phyloP scores from a whole-genome alignment of 768 basidiomycete genomes.

The Serpula lacrymans region DNA sequence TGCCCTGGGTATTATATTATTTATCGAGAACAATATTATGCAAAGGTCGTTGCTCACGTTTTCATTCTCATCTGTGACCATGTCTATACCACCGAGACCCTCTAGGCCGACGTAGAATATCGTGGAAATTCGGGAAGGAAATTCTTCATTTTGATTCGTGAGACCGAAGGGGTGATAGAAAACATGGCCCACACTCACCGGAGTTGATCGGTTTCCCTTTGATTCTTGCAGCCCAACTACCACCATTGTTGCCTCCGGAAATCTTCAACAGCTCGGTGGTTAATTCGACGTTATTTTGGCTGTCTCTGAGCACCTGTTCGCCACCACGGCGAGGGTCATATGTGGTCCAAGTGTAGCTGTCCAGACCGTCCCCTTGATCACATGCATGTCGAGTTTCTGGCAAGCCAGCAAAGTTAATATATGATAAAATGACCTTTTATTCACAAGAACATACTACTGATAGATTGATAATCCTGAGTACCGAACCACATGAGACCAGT shows the following conservation, averaged over 20 bases:
- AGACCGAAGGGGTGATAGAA: constrained; percentile 19
- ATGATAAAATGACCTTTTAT: constrained; percentile 3
- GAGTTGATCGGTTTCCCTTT: constrained; percentile 74
- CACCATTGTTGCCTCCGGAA: constrained; percentile 77
- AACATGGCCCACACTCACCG: constrained; percentile 37
- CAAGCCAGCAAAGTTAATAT: constrained; percentile 7
- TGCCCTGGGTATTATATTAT: constrained; percentile 48
- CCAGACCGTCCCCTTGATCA: constrained; percentile 81
- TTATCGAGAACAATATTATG: constrained; percentile 1
- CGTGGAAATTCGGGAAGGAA: constrained; percentile 64
- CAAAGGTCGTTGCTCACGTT: constrained; percentile 47
- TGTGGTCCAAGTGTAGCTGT: constrained; percentile 81
- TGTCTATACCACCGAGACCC: constrained; percentile 76
- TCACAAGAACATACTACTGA: constrained; percentile 45
- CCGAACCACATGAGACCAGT: constrained; percentile 96
- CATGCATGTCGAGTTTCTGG: constrained; percentile 81
- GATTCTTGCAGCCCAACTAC: constrained; percentile 86
- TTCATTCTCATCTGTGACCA: constrained; percentile 74
- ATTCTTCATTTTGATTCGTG: constrained; percentile 21
- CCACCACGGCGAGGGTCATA: constrained; percentile 87
- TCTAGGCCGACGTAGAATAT: constrained; percentile 89
- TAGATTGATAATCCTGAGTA: constrained; percentile 76
- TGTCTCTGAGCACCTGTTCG: constrained; percentile 79
- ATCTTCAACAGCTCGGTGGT: constrained; percentile 85
- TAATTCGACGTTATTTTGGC: constrained; percentile 78